Evolutionary conservation across 1,139 yeast species (phyloP).

Genomic region (Kodamaea derodonti): DNA sequence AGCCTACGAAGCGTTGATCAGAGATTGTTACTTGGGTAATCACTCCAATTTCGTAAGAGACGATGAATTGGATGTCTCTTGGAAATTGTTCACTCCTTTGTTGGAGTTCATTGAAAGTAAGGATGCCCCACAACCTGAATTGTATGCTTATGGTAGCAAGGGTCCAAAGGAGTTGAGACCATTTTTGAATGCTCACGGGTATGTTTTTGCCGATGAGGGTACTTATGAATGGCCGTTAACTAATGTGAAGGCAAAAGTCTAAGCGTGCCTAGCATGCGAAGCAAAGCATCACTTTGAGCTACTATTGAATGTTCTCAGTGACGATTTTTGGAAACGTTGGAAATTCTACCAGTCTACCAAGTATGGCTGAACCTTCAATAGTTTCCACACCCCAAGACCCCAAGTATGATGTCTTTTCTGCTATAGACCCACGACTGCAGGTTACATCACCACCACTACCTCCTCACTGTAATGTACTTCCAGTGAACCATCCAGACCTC

Average conservation of each 20-base stretch:
- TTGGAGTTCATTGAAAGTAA: conserved; percentile 73
- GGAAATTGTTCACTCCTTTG: conserved; percentile 92
- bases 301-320: too few relatives aligned
- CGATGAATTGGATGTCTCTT: conserved; percentile 90
- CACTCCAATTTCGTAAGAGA: conserved; percentile 98
- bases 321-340: too few relatives aligned
- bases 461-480: too few relatives aligned
- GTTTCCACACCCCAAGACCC: too few relatives aligned
- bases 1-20: conserved; percentile 92
- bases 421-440: too few relatives aligned
- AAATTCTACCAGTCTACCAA: too few relatives aligned
- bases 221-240: conserved; percentile 83
- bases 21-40: conserved; percentile 88
- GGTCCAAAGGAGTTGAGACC: conserved; percentile 70
- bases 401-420: too few relatives aligned
- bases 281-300: too few relatives aligned
- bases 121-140: conserved; percentile 57
- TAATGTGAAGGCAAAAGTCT: conserved; percentile 34
- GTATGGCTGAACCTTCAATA: too few relatives aligned
- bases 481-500: too few relatives aligned
- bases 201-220: conserved; percentile 54
- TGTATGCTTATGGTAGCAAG: conserved; percentile 86
- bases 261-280: too few relatives aligned
- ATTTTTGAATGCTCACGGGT: conserved; percentile 68
- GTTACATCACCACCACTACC: too few relatives aligned